Percentiles rank a stretch among this genome's conserved stretches.
Conservation (phyloP, 306 rosid species). For the Sindora glabra region DNA sequence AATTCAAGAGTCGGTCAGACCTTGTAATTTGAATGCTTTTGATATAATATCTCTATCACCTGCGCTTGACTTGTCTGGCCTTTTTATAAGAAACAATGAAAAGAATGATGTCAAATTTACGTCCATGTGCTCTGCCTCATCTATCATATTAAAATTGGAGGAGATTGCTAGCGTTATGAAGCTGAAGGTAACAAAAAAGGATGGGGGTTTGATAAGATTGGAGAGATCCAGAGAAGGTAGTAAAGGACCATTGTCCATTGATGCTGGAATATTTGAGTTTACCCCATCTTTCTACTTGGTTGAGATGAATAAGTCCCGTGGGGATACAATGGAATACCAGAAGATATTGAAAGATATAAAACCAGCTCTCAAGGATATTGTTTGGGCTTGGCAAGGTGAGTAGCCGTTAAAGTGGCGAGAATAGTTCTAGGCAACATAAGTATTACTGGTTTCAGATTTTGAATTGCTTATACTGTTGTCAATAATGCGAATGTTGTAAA, state of each 20-base stretch:
- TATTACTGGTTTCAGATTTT: constrained; percentile 7
- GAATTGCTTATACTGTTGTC: neutral
- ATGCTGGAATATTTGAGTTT: constrained; percentile 31
- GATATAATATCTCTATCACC: constrained; percentile 36
- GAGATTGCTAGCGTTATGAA: constrained; percentile 11
- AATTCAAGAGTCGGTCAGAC: constrained; percentile 14
- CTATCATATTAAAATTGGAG: constrained; percentile 22
- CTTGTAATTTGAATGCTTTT: constrained; percentile 32
- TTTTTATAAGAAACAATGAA: constrained; percentile 11
- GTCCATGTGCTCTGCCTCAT: constrained; percentile 23
- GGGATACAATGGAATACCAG: constrained; percentile 30
- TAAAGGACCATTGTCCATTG: constrained; percentile 17
- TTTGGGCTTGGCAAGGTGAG: constrained; percentile 33
- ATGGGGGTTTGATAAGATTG: constrained; percentile 27
- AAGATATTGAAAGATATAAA: constrained; percentile 27
- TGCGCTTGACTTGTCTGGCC: constrained; percentile 34
- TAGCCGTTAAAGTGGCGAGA: neutral
- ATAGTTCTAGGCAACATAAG: neutral
- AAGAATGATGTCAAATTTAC: constrained; percentile 23
- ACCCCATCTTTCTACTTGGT: constrained; percentile 33
- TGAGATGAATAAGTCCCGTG: constrained; percentile 31
- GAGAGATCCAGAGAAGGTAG: constrained; percentile 18
- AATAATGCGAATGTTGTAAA: too few relatives aligned
- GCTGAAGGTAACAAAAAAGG: constrained; percentile 23
- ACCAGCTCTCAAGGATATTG: constrained; percentile 34